Base-by-base conservation (phyloP, 495 filamentous ascomycete genomes). In the Trichocladium uniseriatum region DNA sequence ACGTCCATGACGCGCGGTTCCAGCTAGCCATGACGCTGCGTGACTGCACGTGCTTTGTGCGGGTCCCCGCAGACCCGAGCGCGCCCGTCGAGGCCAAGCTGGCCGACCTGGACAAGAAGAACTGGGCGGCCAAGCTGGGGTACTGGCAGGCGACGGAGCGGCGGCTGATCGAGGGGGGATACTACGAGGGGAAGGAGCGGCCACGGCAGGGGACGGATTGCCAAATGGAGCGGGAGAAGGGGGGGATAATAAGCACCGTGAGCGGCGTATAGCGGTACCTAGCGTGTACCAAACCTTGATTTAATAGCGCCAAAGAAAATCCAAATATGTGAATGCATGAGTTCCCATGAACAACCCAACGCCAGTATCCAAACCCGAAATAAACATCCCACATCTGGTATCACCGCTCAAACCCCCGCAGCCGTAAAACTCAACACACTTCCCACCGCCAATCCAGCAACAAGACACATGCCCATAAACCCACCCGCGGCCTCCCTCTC, bases 391-490 rank as follows among this genome's bases (percentile, higher is more conserved):
- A 27, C 3, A 27, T 8, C 24, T 27, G 24, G 24, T 27, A 27
- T 27, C 24, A 27, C 24, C 24, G 8, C 24, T 64, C 48, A 75
- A 41, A 73, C 57, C 8, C 73, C 73, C 19, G 79, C 75, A 54
- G 77, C 82, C 21, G 79, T 68, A 66, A 97, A 99, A 64, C 91
- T 96, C 66, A 89, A 63, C 58, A 97, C 68, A 72, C 90, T 96
- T 13, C 92, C 92, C 37, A 77, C 78, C 4, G 87, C 78, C 68
- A 97, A 65, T 2, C 92, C 92, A 19, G 73, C 83, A 22, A 95
- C 86, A 32, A 96, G 74, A 68, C 83, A 86, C 57, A 94, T 60
- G 8, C 86, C 86, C 92, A 98, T 97, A 55, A 96, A 97, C 6
- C 86, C 88, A 29, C 92, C 92, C 7, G 89, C 82, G 15, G 89